These are phyloP conservation scores for Neonothopanus nambi DNA, from an alignment of 1,284 basidiomycete genomes.

Conservation along the genomic window DNA sequence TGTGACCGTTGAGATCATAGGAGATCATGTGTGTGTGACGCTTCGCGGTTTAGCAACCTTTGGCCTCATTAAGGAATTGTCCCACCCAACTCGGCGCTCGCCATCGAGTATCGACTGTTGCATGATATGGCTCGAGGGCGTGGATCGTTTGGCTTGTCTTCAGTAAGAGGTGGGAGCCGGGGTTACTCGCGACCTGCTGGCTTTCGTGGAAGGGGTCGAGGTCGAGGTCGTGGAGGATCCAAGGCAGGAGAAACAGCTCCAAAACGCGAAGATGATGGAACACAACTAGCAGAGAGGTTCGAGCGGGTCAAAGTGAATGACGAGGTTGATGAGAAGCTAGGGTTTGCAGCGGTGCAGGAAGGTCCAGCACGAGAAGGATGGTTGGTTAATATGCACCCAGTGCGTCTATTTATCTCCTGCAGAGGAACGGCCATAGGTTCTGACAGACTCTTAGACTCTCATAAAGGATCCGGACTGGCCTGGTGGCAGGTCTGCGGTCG, in stretches of 20 bases:
- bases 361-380: slow-evolving; percentile 81
- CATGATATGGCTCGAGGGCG: slow-evolving; percentile 22
- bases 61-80: too few species aligned
- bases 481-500: slow-evolving; percentile 86
- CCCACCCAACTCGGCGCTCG: background rate
- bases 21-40: too few species aligned
- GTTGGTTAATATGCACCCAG: slow-evolving; percentile 99
- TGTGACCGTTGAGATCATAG: too few species aligned
- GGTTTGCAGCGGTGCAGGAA: slow-evolving; percentile 80
- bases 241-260: slow-evolving; percentile 50
- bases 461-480: slow-evolving; percentile 83
- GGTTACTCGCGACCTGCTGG: slow-evolving; percentile 45
- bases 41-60: too few species aligned
- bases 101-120: background rate
- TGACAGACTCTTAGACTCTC: slow-evolving; percentile 58
- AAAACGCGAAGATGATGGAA: slow-evolving; percentile 84
- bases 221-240: slow-evolving; percentile 51
- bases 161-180: slow-evolving; percentile 28
- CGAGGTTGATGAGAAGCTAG: slow-evolving; percentile 92
- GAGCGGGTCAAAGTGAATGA: slow-evolving; percentile 77
- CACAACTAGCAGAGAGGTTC: slow-evolving; percentile 79
- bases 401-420: slow-evolving; percentile 42
- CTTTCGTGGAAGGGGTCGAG: slow-evolving; percentile 50
- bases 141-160: slow-evolving; percentile 23
- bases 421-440: background rate